Conservation (phyloP, 2,329 filamentous ascomycete genomes). For the Bipolaris sorokiniana region DNA sequence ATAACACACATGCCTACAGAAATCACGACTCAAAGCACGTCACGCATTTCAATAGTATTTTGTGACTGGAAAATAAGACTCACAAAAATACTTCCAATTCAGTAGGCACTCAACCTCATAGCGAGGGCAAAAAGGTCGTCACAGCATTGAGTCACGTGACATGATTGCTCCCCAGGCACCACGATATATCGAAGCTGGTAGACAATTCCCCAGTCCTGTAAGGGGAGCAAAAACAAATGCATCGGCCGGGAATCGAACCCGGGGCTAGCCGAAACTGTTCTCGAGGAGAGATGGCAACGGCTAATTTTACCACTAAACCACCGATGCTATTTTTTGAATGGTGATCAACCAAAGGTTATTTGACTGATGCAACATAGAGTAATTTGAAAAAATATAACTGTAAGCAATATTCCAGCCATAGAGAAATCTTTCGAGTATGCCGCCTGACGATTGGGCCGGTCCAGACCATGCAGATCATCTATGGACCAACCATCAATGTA, state of each 20-base stretch:
- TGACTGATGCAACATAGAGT: background rate
- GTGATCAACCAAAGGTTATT: background rate
- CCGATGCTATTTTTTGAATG: constrained; percentile 9
- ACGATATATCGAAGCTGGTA: background rate
- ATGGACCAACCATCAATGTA: background rate
- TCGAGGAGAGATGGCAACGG: constrained; percentile 16
- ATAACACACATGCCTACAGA: too few relatives aligned
- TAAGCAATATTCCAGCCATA: too few relatives aligned
- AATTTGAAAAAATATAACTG: too few relatives aligned
- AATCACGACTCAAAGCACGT: too few relatives aligned
- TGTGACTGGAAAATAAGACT: too few relatives aligned
- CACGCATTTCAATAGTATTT: too few relatives aligned
- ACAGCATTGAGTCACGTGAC: background rate
- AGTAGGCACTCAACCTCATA: too few relatives aligned
- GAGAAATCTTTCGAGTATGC: too few relatives aligned
- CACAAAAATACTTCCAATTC: too few relatives aligned
- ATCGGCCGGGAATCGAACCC: constrained; percentile 24
- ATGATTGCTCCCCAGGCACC: background rate
- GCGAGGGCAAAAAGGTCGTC: too few relatives aligned
- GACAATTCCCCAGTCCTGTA: rapidly evolving
- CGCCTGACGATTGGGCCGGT: background rate
- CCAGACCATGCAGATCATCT: background rate
- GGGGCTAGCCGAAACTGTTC: constrained; percentile 19
- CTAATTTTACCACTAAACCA: constrained; percentile 27
- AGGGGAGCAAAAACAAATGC: constrained; percentile 11